Percentiles rank a stretch among this genome's conserved stretches.
Conservation (phyloP, 805 yeast species). For the Kuraishia molischiana region DNA sequence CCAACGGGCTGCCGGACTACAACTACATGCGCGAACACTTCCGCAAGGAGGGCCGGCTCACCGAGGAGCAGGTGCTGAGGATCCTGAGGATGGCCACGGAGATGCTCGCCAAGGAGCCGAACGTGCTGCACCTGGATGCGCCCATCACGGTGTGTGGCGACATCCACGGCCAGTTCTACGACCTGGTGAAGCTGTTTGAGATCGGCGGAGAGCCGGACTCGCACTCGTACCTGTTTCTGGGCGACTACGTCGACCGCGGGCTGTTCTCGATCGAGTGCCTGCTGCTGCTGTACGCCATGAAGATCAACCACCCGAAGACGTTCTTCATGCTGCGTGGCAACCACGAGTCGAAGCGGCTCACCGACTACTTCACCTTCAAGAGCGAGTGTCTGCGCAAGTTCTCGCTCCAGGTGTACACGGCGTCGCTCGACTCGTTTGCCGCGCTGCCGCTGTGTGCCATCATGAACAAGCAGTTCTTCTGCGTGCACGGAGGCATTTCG, state of each 20-base stretch:
- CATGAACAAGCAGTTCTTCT: conserved; percentile 88
- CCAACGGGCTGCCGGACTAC: conserved; percentile 62
- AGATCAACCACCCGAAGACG: conserved; percentile 62
- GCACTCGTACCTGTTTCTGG: conserved; percentile 77
- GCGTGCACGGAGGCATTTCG: conserved; percentile 94
- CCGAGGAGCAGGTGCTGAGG: conserved; percentile 56
- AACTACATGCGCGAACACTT: conserved; percentile 68
- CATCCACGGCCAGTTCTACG: conserved; percentile 93
- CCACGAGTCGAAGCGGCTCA: conserved; percentile 89
- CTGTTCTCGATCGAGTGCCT: conserved; percentile 79
- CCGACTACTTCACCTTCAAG: conserved; percentile 89
- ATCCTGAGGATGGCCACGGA: conserved; percentile 61
- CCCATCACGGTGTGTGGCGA: conserved; percentile 97
- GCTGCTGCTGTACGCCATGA: conserved; percentile 67
- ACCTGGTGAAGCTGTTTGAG: conserved; percentile 81
- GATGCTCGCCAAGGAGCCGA: conserved; percentile 63
- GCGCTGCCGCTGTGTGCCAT: conserved; percentile 87
- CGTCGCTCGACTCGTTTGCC: conserved; percentile 69
- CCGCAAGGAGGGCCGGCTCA: conserved; percentile 69
- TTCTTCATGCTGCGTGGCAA: conserved; percentile 86
- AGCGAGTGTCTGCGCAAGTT: conserved; percentile 86
- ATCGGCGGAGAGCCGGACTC: conserved; percentile 81
- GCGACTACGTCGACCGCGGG: conserved; percentile 96
- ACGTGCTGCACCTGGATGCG: conserved; percentile 70
- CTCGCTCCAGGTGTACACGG: conserved; percentile 52